phyloP scores from a whole-genome alignment of 2,329 filamentous ascomycete genomes.

The Raffaelea arxii region DNA sequence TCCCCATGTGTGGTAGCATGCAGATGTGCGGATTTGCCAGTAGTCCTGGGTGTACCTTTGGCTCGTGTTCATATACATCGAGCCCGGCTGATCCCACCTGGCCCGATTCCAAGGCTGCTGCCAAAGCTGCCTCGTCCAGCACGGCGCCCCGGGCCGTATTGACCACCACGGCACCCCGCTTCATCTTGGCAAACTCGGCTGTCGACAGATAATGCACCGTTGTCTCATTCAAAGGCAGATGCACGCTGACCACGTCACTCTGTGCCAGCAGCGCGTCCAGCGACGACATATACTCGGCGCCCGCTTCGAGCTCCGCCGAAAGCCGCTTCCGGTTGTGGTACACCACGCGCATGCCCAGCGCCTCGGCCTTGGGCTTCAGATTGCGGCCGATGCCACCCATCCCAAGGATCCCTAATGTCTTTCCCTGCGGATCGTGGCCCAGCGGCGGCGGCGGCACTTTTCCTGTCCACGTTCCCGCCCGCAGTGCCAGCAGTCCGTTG shows the following conservation, averaged over 20 bases:
- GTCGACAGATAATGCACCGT: conserved; percentile 43
- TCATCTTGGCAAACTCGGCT: conserved; percentile 40
- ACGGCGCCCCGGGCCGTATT: conserved; percentile 49
- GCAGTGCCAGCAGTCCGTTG: conserved; percentile 45
- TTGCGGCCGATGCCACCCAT: conserved; percentile 51
- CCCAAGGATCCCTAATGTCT: conserved; percentile 45
- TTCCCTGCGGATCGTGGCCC: conserved; percentile 60
- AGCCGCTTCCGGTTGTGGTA: conserved; percentile 43
- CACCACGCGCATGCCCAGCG: conserved; percentile 47
- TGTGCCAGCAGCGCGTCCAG: conserved; percentile 44
- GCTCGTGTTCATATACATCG: conserved; percentile 50
- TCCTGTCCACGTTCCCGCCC: conserved; percentile 51
- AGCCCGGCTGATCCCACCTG: conserved; percentile 44
- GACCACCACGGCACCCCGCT: conserved; percentile 44
- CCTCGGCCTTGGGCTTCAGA: conserved; percentile 32
- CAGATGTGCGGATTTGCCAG: conserved; percentile 49
- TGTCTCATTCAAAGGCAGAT: conserved; percentile 32
- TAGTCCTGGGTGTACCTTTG: conserved; percentile 50
- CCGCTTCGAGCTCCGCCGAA: conserved; percentile 27
- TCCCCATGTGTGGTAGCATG: conserved; percentile 59
- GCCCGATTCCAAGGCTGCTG: conserved; percentile 40
- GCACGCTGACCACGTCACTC: conserved; percentile 44
- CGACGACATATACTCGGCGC: conserved; percentile 41
- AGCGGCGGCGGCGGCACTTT: conserved; percentile 25
- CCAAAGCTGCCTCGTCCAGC: conserved; percentile 46